Evolutionary conservation across 139 green algal species (phyloP), one percentile per base, ranked within the genome.

Genomic region (Chlamydomonas applanata): DNA sequence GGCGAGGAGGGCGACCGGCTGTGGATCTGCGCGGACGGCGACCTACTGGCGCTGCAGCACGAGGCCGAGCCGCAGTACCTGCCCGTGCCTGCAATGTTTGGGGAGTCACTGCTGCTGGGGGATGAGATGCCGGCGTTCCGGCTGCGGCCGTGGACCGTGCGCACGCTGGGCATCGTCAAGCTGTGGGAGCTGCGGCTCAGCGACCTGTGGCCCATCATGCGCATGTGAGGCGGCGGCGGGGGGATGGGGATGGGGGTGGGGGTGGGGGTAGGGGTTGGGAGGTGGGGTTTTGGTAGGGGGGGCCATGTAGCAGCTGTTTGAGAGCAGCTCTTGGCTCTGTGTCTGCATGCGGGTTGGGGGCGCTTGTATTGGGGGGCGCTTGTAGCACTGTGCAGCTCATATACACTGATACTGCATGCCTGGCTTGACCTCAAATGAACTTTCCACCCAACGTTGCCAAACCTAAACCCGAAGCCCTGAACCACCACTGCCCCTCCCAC

Each of bases 1-100:
- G 80, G 80, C n/a, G 75, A 85, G 71, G 80, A 77, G 46, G 75
- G 70, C 20, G 80, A 85, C 75, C 61, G 80, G 34, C 40, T 85
- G 71, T 85, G 75, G 75, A 62, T 85, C 33, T 64, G 80, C 34
- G 30, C 65, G 17, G 46, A 53, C 0, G 80, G 80, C 3, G 52
- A 67, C 13, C 59, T 85, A 57, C 25, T 73, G 57, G 80, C 80
- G 16, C 25, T 79, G 17, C 67, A 73, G 67, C 67, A 73, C 44
- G 40, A 73, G 46, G 16, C 44, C 5, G 67, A 73, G 67, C 67
- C 67, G 25, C 32, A 30, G 13, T 64, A 63, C 67, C 67, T 53
- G 45, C 46, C 22, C 46, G 17, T 36, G 45, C 67, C 67, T 4
- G 60, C 40, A 45, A 34, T 73, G 67, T 53, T 73, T 29, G 67